phyloP scores from a whole-genome alignment of 176 grass and related monocot species.

The Carex kokanica region DNA sequence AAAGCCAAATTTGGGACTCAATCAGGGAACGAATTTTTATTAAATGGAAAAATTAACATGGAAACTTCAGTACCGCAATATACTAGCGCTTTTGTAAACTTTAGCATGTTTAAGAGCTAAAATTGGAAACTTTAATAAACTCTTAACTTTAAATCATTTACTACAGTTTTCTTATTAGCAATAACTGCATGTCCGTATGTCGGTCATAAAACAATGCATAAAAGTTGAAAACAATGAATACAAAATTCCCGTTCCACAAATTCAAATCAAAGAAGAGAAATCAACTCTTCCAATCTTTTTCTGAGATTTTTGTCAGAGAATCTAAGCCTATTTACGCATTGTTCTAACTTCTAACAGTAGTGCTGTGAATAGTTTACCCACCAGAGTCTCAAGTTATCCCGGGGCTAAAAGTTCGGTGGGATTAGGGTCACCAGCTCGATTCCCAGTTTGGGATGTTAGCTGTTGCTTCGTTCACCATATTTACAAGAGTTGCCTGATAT shows the following conservation, averaged over 20 bases:
- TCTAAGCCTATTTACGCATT: neutral
- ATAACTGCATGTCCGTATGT: neutral
- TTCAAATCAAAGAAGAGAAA: neutral
- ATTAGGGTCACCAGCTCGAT: conserved; percentile 5
- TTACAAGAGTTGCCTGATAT: conserved; percentile 74
- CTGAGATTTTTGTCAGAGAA: neutral
- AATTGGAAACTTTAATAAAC: neutral
- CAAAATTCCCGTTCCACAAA: neutral
- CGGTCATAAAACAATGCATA: neutral
- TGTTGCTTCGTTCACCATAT: conserved; percentile 92
- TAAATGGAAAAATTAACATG: neutral
- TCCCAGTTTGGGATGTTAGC: conserved; percentile 73
- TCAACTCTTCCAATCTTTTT: neutral
- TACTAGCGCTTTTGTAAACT: neutral
- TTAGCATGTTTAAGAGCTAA: neutral
- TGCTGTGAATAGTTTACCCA: neutral
- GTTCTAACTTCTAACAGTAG: neutral
- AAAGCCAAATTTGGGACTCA: too few species aligned
- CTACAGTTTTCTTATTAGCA: neutral
- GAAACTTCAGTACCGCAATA: neutral
- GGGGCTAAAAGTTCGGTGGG: neutral
- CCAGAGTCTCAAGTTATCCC: neutral
- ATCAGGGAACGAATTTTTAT: too few species aligned
- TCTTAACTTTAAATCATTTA: neutral
- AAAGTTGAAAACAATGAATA: neutral